Base-by-base conservation (phyloP, 192 early-diverging fungal species). In the Rhizophagus prolifer region DNA sequence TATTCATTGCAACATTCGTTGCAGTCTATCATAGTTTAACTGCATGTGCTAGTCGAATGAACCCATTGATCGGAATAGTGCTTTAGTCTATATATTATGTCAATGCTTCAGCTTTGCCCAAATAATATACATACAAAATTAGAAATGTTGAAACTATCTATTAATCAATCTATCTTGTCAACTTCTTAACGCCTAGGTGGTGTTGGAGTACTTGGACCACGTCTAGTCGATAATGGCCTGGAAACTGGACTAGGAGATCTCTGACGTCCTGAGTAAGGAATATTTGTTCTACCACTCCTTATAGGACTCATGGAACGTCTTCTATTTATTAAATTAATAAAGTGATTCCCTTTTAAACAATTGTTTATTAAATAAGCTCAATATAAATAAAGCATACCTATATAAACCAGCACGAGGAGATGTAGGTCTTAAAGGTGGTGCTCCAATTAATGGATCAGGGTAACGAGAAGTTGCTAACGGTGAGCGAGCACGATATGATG, bases 221-320 rank as follows among this genome's bases (percentile, higher is more conserved):
- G 72, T 23, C 72, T 58, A 31, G 58, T 14, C 10, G n/a, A 30
- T 10, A 73, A 23, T 46, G 68, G 16, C 28, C 58, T 73, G 21
- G 23, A 19, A 30, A 7, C 30, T 36, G 72, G 72, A 41, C 72
- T 73, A 36, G 72, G 72, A 63, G 72, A 61, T 26, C 72, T 61
- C 34, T 36, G 72, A 12, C 58, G 72, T 74, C 59, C 59, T 25
- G 72, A 41, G 63, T 74, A 74, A 23, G 58, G 9, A 31, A 62
- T 38, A n/a, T 31, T 16, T 38, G 38, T 31, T 74, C 72, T 74
- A 4, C 31, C 25, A 3, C 36, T 9, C 31, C 72, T 74, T 31
- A 72, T 30, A 19, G 72, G 72, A 62, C 72, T 74, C n/a, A 74
- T 14, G 36, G 72, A 74, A 23, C 72, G 58, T 25, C 72, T 19